These are phyloP conservation scores for Ceratocystis papillata DNA, from an alignment of 2,329 filamentous ascomycete species.

Conservation along the genomic window DNA sequence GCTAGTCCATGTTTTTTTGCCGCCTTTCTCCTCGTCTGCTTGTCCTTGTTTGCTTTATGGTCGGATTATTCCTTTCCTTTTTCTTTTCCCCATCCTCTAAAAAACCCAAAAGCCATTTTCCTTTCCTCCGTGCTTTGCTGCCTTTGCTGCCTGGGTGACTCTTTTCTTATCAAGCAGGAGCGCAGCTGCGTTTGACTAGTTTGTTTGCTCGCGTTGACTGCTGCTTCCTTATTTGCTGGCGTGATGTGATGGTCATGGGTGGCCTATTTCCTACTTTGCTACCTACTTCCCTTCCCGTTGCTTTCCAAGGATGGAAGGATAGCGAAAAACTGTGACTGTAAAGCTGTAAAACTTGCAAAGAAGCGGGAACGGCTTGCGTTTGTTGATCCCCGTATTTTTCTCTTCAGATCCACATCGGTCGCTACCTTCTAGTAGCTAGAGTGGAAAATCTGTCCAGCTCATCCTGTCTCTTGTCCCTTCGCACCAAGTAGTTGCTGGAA, in stretches of 20 bases:
- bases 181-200: background rate
- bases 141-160: background rate
- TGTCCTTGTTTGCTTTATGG: background rate
- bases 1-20: background rate
- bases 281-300: too few relatives aligned
- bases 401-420: slow-evolving; percentile 6
- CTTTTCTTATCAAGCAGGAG: background rate
- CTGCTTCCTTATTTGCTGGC: background rate
- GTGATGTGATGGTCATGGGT: background rate
- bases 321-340: background rate
- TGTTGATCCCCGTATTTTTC: slow-evolving; percentile 6
- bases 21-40: background rate
- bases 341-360: slow-evolving; percentile 1
- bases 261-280: too few relatives aligned
- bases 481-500: background rate
- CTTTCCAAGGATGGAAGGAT: too few relatives aligned
- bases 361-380: slow-evolving; percentile 4
- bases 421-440: background rate
- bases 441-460: background rate
- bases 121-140: background rate
- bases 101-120: background rate
- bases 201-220: too few relatives aligned
- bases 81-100: background rate
- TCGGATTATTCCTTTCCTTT: background rate
- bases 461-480: background rate